Evolutionary conservation across 164 flowering plant genomes (phyloP).

Genomic region (Aristolochia fimbriata): DNA sequence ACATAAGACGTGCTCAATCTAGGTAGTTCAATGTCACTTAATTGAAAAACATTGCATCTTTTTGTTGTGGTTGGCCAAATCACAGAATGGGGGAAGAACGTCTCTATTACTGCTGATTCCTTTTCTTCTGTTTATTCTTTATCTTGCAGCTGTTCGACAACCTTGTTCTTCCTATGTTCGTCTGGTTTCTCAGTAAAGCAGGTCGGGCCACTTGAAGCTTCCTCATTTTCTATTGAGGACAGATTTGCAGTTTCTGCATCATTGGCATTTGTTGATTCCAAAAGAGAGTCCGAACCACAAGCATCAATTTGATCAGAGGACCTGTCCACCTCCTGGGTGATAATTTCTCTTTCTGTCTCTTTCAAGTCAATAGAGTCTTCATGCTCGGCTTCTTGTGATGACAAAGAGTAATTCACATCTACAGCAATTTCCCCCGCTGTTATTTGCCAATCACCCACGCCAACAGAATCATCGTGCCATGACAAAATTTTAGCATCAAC

Average conservation of each 20-base stretch:
- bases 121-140: not conserved
- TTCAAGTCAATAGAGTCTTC: too few species aligned
- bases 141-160: constrained; percentile 1
- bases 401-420: too few species aligned
- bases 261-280: not conserved
- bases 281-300: not conserved
- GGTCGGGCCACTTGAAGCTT: not conserved
- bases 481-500: too few species aligned
- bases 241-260: not conserved
- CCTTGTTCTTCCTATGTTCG: not conserved
- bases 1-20: too few species aligned
- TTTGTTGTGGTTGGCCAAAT: too few species aligned
- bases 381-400: too few species aligned
- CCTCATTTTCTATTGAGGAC: not conserved
- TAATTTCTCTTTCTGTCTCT: too few species aligned
- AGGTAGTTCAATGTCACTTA: too few species aligned
- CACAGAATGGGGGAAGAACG: too few species aligned
- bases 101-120: not conserved
- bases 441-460: constrained; percentile 3
- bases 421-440: constrained; percentile 4
- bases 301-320: not conserved
- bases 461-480: constrained; percentile 8
- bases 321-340: too few species aligned
- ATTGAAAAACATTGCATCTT: too few species aligned
- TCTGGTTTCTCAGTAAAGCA: not conserved